Conservation (phyloP, 2,329 filamentous ascomycete species). For the Sporothrix luriei region DNA sequence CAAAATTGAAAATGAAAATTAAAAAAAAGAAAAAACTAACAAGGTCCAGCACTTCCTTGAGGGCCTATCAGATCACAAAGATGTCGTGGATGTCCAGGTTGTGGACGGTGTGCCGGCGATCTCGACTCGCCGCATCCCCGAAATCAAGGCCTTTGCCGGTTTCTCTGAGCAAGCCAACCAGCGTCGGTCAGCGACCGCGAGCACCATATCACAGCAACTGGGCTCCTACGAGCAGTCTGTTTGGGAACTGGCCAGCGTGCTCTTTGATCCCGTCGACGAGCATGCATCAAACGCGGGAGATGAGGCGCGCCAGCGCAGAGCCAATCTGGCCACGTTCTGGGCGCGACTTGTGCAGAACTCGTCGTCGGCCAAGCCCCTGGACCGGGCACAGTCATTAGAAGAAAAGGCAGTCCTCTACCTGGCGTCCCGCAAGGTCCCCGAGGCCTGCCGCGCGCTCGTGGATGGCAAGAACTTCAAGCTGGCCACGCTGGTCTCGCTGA, state of each 20-base stretch:
- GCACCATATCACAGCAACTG: slow-evolving; percentile 41
- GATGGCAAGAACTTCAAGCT: slow-evolving; percentile 68
- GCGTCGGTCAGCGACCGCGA: slow-evolving; percentile 41
- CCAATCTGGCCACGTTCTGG: slow-evolving; percentile 69
- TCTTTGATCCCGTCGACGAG: slow-evolving; percentile 72
- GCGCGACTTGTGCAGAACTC: slow-evolving; percentile 65
- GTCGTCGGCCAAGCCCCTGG: slow-evolving; percentile 54
- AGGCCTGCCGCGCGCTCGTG: slow-evolving; percentile 79
- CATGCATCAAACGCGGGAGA: slow-evolving; percentile 45
- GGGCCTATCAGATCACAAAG: slow-evolving; percentile 51
- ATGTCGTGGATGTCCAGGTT: slow-evolving; percentile 56
- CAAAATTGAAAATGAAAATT: slow-evolving; percentile 5
- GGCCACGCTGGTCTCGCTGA: slow-evolving; percentile 58
- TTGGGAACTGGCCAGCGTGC: slow-evolving; percentile 83
- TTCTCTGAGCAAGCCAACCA: slow-evolving; percentile 49
- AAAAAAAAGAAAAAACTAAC: slow-evolving; percentile 14
- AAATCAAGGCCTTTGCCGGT: slow-evolving; percentile 49
- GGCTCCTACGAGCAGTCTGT: slow-evolving; percentile 68
- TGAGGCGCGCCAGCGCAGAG: slow-evolving; percentile 54
- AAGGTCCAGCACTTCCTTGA: slow-evolving; percentile 44
- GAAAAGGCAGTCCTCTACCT: slow-evolving; percentile 83
- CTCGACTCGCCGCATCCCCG: slow-evolving; percentile 49
- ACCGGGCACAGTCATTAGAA: slow-evolving; percentile 66
- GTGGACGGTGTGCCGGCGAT: slow-evolving; percentile 64
- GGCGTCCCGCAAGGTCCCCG: slow-evolving; percentile 74